Base-by-base conservation (phyloP, 2,329 filamentous ascomycete species). In the Tolypocladium tundrense region DNA sequence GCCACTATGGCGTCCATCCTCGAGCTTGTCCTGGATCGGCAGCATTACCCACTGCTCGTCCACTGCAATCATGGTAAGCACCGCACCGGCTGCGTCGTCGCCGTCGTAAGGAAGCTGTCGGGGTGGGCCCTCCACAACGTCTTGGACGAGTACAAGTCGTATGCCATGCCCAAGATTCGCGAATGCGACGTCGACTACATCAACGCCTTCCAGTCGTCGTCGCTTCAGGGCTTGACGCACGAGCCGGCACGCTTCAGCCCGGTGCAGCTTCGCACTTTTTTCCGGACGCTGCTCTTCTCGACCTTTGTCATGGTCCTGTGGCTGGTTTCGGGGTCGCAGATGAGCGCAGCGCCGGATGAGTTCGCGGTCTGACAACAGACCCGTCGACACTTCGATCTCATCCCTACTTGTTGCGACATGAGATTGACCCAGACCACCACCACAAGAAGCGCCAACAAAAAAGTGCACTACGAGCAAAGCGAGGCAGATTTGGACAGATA, bases 11-110 rank as follows among this genome's bases (percentile, higher is more conserved):
- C 81, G 61, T 76, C 82, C 9, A 90, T 93, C 52, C 78, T 96
- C 31, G 77, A 82, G 14, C 75, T 93, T 48, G 81, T 93, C 45
- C 78, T 93, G 56, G 83, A 95, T 67, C 80, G 80, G 54, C 73
- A 78, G 40, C 91, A 95, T 61, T 86, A 94, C 63, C 92, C 92
- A 0, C 73, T 97, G 13, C 79, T 96, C 43, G 82, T 97, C 53
- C 92, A 97, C 72, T 97, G 92, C 79, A 97, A 96, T 69, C 92
- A 96, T 65, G 92, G 92, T 69, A 94, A 90, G 81, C 92, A 97
- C 69, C 88, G 92, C 59, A 96, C 92, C 21, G 92, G 92, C 27
- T 96, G 91, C 68, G 87, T 94, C n/a, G 82, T 92, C 54, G 92
- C 85, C 21, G 86, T 88, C 58, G 80, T 95, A 61, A 86, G 91